Conservation (phyloP, 352 stramenopile species). For the Globisporangium echinulatum region DNA sequence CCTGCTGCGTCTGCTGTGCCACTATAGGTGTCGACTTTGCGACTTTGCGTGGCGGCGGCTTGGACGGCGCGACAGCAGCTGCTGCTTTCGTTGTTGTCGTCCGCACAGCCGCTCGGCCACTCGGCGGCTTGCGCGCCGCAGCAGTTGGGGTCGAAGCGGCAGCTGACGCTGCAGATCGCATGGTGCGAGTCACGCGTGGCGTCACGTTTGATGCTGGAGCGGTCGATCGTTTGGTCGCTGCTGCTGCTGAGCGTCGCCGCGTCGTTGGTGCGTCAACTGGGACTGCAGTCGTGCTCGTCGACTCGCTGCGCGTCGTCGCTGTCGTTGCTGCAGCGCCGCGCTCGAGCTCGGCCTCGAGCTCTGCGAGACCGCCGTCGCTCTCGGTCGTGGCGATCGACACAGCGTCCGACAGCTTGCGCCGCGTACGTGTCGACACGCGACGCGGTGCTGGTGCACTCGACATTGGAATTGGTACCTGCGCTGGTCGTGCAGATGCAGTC, state of each 20-base stretch:
- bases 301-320: too few relatives aligned
- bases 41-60: not conserved
- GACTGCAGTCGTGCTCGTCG: too few relatives aligned
- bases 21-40: not conserved
- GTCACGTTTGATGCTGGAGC: not conserved
- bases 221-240: not conserved
- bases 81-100: not conserved
- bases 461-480: too few relatives aligned
- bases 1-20: not conserved
- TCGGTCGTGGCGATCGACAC: conserved; percentile 16
- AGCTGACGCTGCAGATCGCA: not conserved
- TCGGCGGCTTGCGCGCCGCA: not conserved
- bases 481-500: too few relatives aligned
- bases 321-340: not conserved
- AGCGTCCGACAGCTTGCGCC: conserved; percentile 7
- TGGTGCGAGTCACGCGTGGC: not conserved
- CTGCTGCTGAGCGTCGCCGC: not conserved
- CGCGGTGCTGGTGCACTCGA: not conserved
- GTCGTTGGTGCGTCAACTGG: too few relatives aligned
- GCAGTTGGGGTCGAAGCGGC: not conserved
- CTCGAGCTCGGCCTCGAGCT: conserved; percentile 23
- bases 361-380: conserved; percentile 21
- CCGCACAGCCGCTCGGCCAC: not conserved
- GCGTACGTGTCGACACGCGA: not conserved
- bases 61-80: not conserved